These are phyloP conservation scores for Ceratobasidium sp. DNA, from an alignment of 1,284 basidiomycete genomes.

Conservation along the genomic window DNA sequence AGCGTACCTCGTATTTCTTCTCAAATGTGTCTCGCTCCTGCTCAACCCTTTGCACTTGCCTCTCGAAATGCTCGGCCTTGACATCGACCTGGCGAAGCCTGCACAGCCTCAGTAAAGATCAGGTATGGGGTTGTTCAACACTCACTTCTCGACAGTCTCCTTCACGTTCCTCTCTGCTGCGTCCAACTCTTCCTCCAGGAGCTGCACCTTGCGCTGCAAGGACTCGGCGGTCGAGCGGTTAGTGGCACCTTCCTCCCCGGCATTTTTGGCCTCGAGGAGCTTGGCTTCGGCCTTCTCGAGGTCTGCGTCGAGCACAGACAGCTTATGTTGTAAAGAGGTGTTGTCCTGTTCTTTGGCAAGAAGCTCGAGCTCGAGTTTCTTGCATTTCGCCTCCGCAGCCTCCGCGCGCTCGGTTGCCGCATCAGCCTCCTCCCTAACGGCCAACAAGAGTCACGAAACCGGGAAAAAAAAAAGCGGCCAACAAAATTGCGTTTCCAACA, in stretches of 20 bases:
- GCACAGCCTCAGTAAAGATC: conserved; percentile 45
- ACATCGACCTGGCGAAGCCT: conserved; percentile 98
- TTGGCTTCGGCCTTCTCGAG: conserved; percentile 84
- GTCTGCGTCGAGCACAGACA: conserved; percentile 77
- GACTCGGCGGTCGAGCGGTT: conserved; percentile 83
- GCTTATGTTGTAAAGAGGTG: conserved; percentile 84
- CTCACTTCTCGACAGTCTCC: conserved; percentile 97
- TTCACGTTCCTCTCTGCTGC: conserved; percentile 96
- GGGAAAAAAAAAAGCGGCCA: background rate
- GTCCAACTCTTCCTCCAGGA: conserved; percentile 97
- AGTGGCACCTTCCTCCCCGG: conserved; percentile 78
- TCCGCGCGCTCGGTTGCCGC: conserved; percentile 83
- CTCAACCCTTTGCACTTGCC: conserved; percentile 88
- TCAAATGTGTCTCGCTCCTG: conserved; percentile 95
- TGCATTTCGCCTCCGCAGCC: conserved; percentile 86
- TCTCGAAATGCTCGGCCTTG: conserved; percentile 99
- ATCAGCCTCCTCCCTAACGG: conserved; percentile 90
- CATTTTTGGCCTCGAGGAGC: conserved; percentile 78
- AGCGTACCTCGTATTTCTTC: conserved; percentile 90
- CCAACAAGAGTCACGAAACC: background rate
- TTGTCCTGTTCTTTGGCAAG: conserved; percentile 93
- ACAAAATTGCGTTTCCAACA: background rate
- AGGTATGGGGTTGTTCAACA: conserved; percentile 50
- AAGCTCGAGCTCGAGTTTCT: conserved; percentile 83
- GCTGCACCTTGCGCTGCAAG: conserved; percentile 86